Conservation (phyloP, 106 monocot genomes). For the Allium sativum region DNA sequence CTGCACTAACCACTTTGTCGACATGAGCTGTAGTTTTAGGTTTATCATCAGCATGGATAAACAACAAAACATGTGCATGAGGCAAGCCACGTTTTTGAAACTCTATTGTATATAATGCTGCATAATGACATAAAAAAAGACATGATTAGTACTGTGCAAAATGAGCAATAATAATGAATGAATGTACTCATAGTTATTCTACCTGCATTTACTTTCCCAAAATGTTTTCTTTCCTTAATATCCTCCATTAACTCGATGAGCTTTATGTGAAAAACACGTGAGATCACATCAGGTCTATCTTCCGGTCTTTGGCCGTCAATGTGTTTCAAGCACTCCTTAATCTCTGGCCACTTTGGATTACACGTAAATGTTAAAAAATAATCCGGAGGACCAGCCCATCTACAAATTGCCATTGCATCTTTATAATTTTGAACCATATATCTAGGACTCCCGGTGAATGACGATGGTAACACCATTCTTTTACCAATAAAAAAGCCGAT, state of each 20-base stretch:
- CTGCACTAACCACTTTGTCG: conserved; percentile 6
- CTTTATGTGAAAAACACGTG: conserved; percentile 15
- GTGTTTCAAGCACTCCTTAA: not conserved
- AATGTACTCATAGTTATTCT: no score
- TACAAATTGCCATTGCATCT: conserved; percentile 19
- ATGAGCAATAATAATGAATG: no score
- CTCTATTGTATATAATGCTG: conserved; percentile 8
- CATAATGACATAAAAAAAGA: not conserved
- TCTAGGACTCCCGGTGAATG: no score
- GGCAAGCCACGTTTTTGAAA: conserved; percentile 15
- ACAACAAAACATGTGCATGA: conserved; percentile 13
- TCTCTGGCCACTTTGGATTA: conserved; percentile 21
- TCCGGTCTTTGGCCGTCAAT: not conserved
- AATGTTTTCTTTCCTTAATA: not conserved
- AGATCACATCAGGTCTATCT: conserved; percentile 11
- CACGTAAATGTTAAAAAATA: conserved; percentile 22
- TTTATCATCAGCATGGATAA: not conserved
- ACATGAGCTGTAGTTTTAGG: not conserved
- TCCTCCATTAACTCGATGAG: not conserved
- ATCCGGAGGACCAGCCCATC: conserved; percentile 1
- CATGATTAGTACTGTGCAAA: no score
- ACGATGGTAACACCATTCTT: no score
- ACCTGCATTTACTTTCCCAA: not conserved
- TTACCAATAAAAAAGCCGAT: no score
- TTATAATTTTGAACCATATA: conserved; percentile 21